Evolutionary conservation across 2,329 filamentous ascomycete species (phyloP).

Genomic region (Venturia pyrina): DNA sequence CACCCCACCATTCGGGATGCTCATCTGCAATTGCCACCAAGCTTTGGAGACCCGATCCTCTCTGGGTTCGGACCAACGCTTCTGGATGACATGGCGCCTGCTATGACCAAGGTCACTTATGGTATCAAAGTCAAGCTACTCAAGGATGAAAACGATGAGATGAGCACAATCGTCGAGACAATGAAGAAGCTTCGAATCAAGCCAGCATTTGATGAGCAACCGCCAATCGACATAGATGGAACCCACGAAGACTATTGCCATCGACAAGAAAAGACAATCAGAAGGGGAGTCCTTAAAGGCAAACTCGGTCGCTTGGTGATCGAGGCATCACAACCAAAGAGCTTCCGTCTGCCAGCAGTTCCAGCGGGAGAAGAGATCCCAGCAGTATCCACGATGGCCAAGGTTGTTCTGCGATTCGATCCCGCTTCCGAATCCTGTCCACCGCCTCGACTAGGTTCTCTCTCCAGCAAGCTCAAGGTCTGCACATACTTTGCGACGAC

Average conservation of each 20-base stretch:
- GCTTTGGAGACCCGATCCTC: constrained; percentile 48
- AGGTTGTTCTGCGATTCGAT: constrained; percentile 51
- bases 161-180: constrained; percentile 38
- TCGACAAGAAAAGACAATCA: constrained; percentile 49
- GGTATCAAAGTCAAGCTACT: constrained; percentile 40
- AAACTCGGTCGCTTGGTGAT: constrained; percentile 49
- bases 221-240: constrained; percentile 40
- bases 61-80: constrained; percentile 38
- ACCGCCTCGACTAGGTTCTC: constrained; percentile 43
- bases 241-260: constrained; percentile 36
- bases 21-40: constrained; percentile 52
- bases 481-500: constrained; percentile 46
- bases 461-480: constrained; percentile 47
- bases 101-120: constrained; percentile 53
- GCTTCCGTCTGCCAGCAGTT: constrained; percentile 38
- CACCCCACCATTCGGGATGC: constrained; percentile 43
- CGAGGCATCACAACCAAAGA: constrained; percentile 47
- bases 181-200: constrained; percentile 49
- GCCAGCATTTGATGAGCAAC: constrained; percentile 48
- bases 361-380: constrained; percentile 25
- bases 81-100: constrained; percentile 52
- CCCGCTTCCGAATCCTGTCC: constrained; percentile 37
- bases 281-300: constrained; percentile 49
- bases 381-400: constrained; percentile 44
- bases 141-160: constrained; percentile 25